Evolutionary conservation across 2,329 filamentous ascomycete genomes (phyloP), one percentile per base, ranked within the genome.

Genomic region (Monosporascus sp.): DNA sequence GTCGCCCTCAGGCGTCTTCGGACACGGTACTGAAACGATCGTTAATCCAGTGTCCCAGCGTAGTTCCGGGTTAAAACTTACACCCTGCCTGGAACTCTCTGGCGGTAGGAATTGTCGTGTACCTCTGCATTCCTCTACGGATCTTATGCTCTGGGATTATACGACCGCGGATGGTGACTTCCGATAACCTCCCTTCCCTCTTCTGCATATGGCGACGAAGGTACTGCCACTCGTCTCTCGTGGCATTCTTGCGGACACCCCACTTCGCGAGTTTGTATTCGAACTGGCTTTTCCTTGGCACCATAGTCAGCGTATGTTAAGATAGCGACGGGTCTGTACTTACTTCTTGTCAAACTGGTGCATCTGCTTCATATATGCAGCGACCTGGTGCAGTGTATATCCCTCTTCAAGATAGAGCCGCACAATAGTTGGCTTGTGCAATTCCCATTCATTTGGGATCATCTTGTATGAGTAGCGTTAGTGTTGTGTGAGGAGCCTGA

Each of bases 351-450:
- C 50, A 27, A 55, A 55, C 7, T 2, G 9, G 9, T 34, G 50
- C 67, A 68, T 54, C 49, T 61, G 50, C 45, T 58, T 57, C 14
- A 61, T 56, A 36, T 62, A 47, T 3, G 55, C 56, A 46, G 58
- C 56, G 3, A 54, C 54, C 26, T 57, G 58, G 31, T 34, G 3
- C 4, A 34, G 1, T 5, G 9, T 34, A 34, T 14, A 34, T 34
- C 31, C 31, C 5, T 34, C 31, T 5, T 34, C 31, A 34, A 34
- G 31, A 34, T 34, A 34, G 11, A 34, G 31, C 4, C 11, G 31
- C 31, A 14, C 11, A 34, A 34, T 34, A 14, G 31, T 14, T 34
- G 31, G 11, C 5, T 5, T 34, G 31, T 34, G 31, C 14, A 5
- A 34, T 14, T 34, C 31, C 31, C 31, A 34, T 34, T 34, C 31